Percentiles rank a stretch among this genome's conserved stretches.
Conservation (phyloP, 2,329 filamentous ascomycete genomes). For the Bipolaris gigantea region DNA sequence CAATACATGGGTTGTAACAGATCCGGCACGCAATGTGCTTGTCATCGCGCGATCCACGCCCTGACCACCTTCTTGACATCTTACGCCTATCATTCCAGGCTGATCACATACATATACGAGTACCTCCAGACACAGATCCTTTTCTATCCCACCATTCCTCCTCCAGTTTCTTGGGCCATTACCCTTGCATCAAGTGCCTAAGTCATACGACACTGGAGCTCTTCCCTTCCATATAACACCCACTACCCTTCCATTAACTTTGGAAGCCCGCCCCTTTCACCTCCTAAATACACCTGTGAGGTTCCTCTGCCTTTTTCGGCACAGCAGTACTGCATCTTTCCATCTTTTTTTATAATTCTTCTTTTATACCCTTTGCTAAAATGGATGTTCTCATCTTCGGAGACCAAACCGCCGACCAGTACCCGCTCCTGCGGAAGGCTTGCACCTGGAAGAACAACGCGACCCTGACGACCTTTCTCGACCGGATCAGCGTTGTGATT, state of each 20-base stretch:
- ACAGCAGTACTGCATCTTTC: slow-evolving; percentile 3
- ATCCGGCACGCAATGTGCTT: slow-evolving; percentile 43
- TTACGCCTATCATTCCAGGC: slow-evolving; percentile 28
- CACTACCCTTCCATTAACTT: slow-evolving; percentile 11
- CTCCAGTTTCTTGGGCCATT: slow-evolving; percentile 33
- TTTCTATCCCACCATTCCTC: slow-evolving; percentile 25
- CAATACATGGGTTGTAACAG: slow-evolving; percentile 44
- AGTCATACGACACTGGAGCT: slow-evolving; percentile 13
- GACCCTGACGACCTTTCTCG: slow-evolving; percentile 64
- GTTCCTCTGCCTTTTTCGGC: slow-evolving; percentile 8
- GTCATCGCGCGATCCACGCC: slow-evolving; percentile 43
- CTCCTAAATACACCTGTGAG: slow-evolving; percentile 7
- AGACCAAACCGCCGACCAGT: slow-evolving; percentile 71
- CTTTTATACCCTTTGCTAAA: slow-evolving; percentile 32
- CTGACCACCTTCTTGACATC: slow-evolving; percentile 30
- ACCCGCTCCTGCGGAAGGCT: slow-evolving; percentile 59
- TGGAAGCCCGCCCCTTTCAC: slow-evolving; percentile 2
- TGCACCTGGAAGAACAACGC: slow-evolving; percentile 56
- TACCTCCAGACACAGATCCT: slow-evolving; percentile 27
- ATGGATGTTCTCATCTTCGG: slow-evolving; percentile 65
- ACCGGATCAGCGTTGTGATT: slow-evolving; percentile 60
- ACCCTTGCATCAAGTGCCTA: slow-evolving; percentile 17
- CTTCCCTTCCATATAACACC: slow-evolving; percentile 17
- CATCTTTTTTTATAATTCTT: slow-evolving; percentile 20
- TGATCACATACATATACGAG: slow-evolving; percentile 41